Evolutionary conservation across 768 basidiomycete species (phyloP).

Genomic region (Cystobasidiopsis lactophilus): DNA sequence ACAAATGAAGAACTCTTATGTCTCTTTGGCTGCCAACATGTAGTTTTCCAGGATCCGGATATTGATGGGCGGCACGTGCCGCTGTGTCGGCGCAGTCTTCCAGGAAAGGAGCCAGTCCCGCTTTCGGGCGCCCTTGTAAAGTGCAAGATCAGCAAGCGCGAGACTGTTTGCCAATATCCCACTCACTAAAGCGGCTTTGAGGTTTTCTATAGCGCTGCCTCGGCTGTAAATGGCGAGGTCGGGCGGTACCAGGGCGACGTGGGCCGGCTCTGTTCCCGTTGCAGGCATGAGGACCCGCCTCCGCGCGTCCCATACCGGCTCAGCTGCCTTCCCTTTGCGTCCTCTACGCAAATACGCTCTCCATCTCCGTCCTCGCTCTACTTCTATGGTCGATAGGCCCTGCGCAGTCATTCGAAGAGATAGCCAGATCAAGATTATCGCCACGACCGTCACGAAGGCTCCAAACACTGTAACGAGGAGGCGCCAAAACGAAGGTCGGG

Average conservation of each 20-base stretch:
- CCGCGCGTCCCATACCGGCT: constrained; percentile 2
- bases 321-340: constrained; percentile 2
- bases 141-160: too few relatives aligned
- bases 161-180: too few relatives aligned
- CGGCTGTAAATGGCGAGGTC: not conserved
- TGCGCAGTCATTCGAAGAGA: not conserved
- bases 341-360: not conserved
- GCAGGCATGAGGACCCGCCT: not conserved
- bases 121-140: too few relatives aligned
- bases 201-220: too few relatives aligned
- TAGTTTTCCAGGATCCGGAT: too few relatives aligned
- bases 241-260: not conserved
- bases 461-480: not conserved
- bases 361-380: not conserved
- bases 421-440: not conserved
- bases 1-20: too few relatives aligned
- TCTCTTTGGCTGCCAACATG: too few relatives aligned
- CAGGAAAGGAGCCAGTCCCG: too few relatives aligned
- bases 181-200: too few relatives aligned
- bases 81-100: too few relatives aligned
- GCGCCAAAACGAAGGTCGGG: not conserved
- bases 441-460: not conserved
- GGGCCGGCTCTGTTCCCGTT: too few relatives aligned
- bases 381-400: not conserved
- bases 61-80: too few relatives aligned